A percentile compares a stretch with the other conserved stretches of the same genome.
Evolutionary conservation across 768 basidiomycete species (phyloP).

Genomic region (Naganishia kalamii): DNA sequence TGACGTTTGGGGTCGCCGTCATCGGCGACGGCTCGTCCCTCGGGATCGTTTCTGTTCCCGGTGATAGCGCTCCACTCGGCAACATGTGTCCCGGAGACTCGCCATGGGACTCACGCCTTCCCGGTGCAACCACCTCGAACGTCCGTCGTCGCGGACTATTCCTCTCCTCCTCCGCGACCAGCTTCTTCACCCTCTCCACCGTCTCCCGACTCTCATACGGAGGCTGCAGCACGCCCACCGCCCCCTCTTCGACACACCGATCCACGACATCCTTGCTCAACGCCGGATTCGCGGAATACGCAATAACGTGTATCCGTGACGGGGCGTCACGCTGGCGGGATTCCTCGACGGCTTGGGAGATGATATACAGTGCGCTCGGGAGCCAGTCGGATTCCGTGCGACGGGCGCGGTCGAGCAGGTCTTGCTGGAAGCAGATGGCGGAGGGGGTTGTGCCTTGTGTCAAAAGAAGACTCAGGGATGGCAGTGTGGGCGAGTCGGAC

Average conservation of each 20-base stretch:
- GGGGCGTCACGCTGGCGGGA: neutral
- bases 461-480: slow-evolving; percentile 40
- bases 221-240: slow-evolving; percentile 41
- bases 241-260: slow-evolving; percentile 36
- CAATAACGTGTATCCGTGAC: slow-evolving; percentile 30
- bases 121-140: neutral
- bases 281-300: slow-evolving; percentile 45
- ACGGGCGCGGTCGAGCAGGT: slow-evolving; percentile 40
- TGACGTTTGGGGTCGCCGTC: neutral
- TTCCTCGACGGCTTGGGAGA: slow-evolving; percentile 20
- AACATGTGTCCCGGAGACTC: too few relatives aligned
- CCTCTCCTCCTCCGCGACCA: slow-evolving; percentile 12
- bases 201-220: slow-evolving; percentile 34
- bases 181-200: slow-evolving; percentile 1
- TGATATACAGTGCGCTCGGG: slow-evolving; percentile 37
- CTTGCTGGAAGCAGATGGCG: slow-evolving; percentile 46
- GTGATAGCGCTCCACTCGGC: neutral
- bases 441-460: slow-evolving; percentile 42
- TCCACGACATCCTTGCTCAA: slow-evolving; percentile 30
- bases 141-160: neutral
- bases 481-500: slow-evolving; percentile 42
- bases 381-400: slow-evolving; percentile 44
- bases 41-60: neutral
- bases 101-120: too few relatives aligned
- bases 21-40: neutral